Evolutionary conservation across 2,329 filamentous ascomycete species (phyloP).

Genomic region (Lachnellula subtilissima): DNA sequence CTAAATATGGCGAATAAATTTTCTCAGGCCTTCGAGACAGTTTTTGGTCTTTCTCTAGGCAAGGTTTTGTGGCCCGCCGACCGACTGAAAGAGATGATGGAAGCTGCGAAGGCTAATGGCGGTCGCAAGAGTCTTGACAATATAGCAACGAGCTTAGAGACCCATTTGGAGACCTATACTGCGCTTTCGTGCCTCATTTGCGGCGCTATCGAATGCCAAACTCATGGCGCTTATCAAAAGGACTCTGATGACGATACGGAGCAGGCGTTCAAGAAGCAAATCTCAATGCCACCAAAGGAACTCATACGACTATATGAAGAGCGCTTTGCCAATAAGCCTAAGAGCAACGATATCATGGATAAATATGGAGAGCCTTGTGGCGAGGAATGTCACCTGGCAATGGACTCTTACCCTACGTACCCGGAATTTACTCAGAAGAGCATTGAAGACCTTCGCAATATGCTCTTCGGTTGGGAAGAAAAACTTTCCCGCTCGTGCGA

Average conservation of each 20-base stretch:
- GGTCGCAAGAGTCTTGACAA: conserved; percentile 3
- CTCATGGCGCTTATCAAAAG: conserved; percentile 20
- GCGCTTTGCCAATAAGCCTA: neutral
- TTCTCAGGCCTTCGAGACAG: conserved; percentile 12
- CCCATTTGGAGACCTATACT: conserved; percentile 20
- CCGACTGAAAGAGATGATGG: conserved; percentile 22
- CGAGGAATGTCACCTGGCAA: neutral
- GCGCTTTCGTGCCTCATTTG: conserved; percentile 27
- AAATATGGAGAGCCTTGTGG: neutral
- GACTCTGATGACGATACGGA: conserved; percentile 11
- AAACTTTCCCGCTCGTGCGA: conserved; percentile 18
- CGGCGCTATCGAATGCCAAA: conserved; percentile 23
- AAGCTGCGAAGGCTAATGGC: neutral
- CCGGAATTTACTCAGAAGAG: neutral
- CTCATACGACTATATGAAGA: conserved; percentile 16
- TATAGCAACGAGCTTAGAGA: neutral
- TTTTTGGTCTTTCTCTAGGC: conserved; percentile 15
- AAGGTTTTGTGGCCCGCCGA: conserved; percentile 18
- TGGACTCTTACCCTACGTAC: neutral
- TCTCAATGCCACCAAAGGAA: conserved; percentile 11
- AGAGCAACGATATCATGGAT: conserved; percentile 2
- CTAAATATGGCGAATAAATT: conserved; percentile 9
- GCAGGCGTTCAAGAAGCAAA: neutral
- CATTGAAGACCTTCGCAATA: conserved; percentile 9
- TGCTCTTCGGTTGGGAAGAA: conserved; percentile 16